Evolutionary conservation across 768 basidiomycete genomes (phyloP), one percentile per base, ranked within the genome.

Genomic region (Serpula lacrymans): DNA sequence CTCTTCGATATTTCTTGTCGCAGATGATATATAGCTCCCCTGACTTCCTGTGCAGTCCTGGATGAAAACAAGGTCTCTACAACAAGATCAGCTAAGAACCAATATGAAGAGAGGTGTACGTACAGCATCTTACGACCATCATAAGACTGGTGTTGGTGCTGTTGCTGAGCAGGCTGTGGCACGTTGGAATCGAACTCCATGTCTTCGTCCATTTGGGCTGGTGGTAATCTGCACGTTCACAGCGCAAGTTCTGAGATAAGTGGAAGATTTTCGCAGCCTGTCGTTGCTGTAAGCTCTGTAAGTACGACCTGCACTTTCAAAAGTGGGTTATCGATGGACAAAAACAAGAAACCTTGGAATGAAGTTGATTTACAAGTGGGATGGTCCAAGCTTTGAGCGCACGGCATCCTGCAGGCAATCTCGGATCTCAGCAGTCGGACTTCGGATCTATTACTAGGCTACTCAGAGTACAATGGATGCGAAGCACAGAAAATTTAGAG

Each of bases 41-140:
- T 92, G 89, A 53, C 85, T 88, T 11, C 92, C 92, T 6, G 92
- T 96, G 63, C 92, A 94, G 65, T 96, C 92, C 60, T 95, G 89
- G 14, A 96, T 79, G 68, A 96, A 96, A 33, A 93, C 92, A 45
- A 96, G 80, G 66, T 96, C 93, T 45, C 89, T 92, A 59, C 25
- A 24, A 20, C 43, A 40, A 22, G 14, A 37, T 34, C 25, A 40
- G 37, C 25, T 36, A 30, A 30, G 23, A 27, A n/a, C 7, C 23
- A 37, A 32, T n/a, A 33, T 17, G 22, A 36, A 32, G 40, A 43
- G 23, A 26, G 39, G 43, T 49, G 50, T 39, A 72, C 83, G 55
- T 67, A 85, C 87, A 88, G 75, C 78, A 86, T 84, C 68, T 88
- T 89, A 43, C 80, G 72, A 12, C 63, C 63, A 16, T 64, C 63